Evolutionary conservation across 257 asterid species (phyloP), one percentile per base, ranked within the genome.

Genomic region (Solanum lycopersicoides): DNA sequence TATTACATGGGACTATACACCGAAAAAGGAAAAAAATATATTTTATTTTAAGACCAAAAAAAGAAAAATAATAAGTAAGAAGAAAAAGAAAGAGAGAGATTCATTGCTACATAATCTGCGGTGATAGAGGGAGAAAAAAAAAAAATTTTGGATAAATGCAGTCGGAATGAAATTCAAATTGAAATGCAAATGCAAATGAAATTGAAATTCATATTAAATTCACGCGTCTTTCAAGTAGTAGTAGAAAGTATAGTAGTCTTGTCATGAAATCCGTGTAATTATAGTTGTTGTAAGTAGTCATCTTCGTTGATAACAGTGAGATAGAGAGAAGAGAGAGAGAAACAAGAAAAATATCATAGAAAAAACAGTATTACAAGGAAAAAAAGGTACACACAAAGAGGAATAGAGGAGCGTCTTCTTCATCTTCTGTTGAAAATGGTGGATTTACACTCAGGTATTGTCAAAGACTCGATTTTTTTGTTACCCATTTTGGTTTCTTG

Each of bases 101-200:
- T 90, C 83, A 85, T 77, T 89, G 94, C 96, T 88, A 89, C 87
- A 92, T 91, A 91, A 83, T 91, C 90, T 93, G 97, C 98, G 96
- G 91, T 95, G 97, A 95, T 93, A 85, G 91, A 86, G 96, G 84
- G 72, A 25, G 66, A 80, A 88, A 80, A 63, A 25, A 63, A 80
- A 2, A 83, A 47, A 88, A 41, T 86, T 84, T 37, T 35, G 47
- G 59, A 76, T 86, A 93, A 92, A 93, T 91, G 92, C 82, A 91
- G 95, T 93, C 98, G 98, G 95, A 96, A 96, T 96, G 96, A 92
- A 95, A 94, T 93, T 85, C 93, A 96, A 94, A 94, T 93, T 82
- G 90, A 47, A 73, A 83, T 60, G 87, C 91, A 90, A 90, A 91
- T 88, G 84, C 90, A 93, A 89, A 93, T 92, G 92, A 89, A 92